Evolutionary conservation across 306 rosid species (phyloP), one percentile per base, ranked within the genome.

Genomic region (Lathyrus sativus): DNA sequence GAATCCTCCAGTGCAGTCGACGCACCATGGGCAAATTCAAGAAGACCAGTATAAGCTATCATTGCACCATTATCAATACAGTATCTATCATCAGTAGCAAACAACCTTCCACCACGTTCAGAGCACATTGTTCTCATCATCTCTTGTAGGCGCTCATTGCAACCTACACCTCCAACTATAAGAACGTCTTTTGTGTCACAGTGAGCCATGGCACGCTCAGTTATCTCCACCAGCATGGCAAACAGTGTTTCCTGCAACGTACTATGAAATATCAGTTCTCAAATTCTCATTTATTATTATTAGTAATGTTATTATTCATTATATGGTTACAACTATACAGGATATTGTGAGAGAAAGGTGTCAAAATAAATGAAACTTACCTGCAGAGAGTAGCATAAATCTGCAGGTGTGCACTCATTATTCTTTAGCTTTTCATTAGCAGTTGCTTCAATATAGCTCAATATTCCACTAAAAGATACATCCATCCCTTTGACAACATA

Each of bases 201-300:
- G 48, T 89, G 98, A 62, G 98, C 98, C 98, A 89, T 92, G 50
- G 96, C 98, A 12, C 96, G 82, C 66, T 92, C 96, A 2, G 98
- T 92, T 35, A 92, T 89, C 90, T 92, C 96, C 76, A 89, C 98
- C 64, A 92, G 91, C 98, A 92, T 92, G 43, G 98, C 96, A 71
- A 81, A 92, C 68, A 89, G 8, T 1, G 89, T 89, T 80, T 89
- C 98, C 95, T 89, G 79, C 64, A 79, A 65, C 39, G 70, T 61
- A 11, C 11, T 6, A 63, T 24, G 77, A 62, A 43, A 38, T 63
- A 65, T 66, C 68, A 71, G n/a, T 53, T 9, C 33, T 55, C 74
- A 62, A 64, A 38, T 48, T 10, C 11, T 56, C 1, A 11, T 37
- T 56, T 35, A 35, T 35, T 35, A 0, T 35, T 35, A 33, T 0